Evolutionary conservation across 345 rosid species (phyloP).

Genomic region (Lepidium africanum): DNA sequence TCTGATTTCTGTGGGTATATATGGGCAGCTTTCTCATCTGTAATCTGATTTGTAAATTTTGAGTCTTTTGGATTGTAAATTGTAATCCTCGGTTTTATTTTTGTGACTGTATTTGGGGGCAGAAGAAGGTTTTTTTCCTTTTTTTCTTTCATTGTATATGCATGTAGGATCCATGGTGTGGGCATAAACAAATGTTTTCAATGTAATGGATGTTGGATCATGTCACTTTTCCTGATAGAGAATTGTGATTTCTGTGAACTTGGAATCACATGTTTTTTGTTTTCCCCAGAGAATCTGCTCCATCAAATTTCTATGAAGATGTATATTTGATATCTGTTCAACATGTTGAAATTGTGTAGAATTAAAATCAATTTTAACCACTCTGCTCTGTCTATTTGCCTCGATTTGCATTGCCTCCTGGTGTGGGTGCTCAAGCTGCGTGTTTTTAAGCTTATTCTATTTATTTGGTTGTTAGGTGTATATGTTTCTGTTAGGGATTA

Average conservation of each 20-base stretch:
- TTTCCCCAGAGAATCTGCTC: not conserved
- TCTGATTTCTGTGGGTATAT: not conserved
- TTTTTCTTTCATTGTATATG: not conserved
- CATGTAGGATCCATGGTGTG: slow-evolving; percentile 1
- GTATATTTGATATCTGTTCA: not conserved
- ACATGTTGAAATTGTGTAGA: not conserved
- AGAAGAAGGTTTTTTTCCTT: not conserved
- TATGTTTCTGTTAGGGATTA: not conserved
- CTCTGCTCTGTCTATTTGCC: not conserved
- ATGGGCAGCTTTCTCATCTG: not conserved
- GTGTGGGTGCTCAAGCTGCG: not conserved
- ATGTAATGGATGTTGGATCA: not conserved
- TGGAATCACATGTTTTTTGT: not conserved
- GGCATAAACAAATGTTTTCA: not conserved
- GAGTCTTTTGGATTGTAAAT: not conserved
- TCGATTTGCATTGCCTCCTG: not conserved
- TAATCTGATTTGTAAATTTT: not conserved
- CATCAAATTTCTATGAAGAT: not conserved
- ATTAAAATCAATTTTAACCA: not conserved
- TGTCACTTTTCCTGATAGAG: not conserved
- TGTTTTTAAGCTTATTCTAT: not conserved
- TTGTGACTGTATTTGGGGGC: not conserved
- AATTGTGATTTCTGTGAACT: not conserved
- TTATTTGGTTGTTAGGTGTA: not conserved
- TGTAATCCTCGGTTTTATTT: not conserved